phyloP scores from a whole-genome alignment of 2,329 filamentous ascomycete genomes.

The Sclerotinia sclerotiorum region DNA sequence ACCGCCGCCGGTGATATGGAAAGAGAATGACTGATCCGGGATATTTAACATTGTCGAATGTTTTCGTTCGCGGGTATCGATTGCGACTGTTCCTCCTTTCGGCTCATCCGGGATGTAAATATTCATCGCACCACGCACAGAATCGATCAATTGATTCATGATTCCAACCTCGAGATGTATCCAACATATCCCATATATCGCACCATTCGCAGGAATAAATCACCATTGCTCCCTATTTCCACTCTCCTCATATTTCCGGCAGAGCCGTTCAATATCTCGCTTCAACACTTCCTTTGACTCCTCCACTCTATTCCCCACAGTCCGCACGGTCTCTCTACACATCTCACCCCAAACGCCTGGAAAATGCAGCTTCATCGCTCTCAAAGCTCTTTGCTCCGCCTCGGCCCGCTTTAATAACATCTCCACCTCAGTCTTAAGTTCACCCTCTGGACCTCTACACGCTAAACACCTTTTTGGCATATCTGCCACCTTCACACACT shows the following conservation, averaged over 20 bases:
- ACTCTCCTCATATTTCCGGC: slow-evolving; percentile 37
- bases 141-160: too few species aligned
- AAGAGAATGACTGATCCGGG: background rate
- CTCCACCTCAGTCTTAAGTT: slow-evolving; percentile 25
- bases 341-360: slow-evolving; percentile 29
- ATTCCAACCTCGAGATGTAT: too few species aligned
- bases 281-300: slow-evolving; percentile 28
- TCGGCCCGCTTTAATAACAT: slow-evolving; percentile 20
- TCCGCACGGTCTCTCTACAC: slow-evolving; percentile 23
- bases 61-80: too few species aligned
- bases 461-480: slow-evolving; percentile 33
- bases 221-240: slow-evolving; percentile 32
- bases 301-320: slow-evolving; percentile 28
- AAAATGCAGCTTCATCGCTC: slow-evolving; percentile 26
- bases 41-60: background rate
- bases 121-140: too few species aligned
- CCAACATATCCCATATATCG: too few species aligned
- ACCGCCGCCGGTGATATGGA: background rate
- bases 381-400: slow-evolving; percentile 27
- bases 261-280: slow-evolving; percentile 28
- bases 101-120: too few species aligned
- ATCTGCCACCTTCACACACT: slow-evolving; percentile 26
- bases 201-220: background rate
- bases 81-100: too few species aligned
- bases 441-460: slow-evolving; percentile 28